Percentiles rank a stretch among this genome's conserved stretches.
Evolutionary conservation across 352 stramenopile genomes (phyloP).

Genomic region (Phytophthora gonapodyides): DNA sequence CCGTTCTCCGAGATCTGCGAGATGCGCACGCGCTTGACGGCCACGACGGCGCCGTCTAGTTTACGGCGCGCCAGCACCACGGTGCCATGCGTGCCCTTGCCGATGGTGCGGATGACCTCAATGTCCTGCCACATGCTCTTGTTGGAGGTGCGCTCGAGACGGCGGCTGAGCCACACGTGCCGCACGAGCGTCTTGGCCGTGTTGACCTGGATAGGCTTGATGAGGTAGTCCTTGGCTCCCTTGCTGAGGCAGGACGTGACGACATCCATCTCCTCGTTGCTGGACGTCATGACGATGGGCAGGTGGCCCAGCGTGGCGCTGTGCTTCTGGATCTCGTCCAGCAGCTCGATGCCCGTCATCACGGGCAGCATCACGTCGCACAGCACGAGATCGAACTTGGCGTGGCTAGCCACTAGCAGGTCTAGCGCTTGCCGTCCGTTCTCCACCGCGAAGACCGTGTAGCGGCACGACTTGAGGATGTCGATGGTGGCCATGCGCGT

Average conservation of each 20-base stretch:
- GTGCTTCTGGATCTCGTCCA: conserved; percentile 83
- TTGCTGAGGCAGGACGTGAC: conserved; percentile 89
- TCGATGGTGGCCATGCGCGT: conserved; percentile 89
- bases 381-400: conserved; percentile 86
- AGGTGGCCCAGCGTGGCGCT: conserved; percentile 73
- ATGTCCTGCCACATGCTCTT: conserved; percentile 86
- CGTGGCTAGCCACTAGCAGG: conserved; percentile 67
- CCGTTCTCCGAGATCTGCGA: conserved; percentile 84
- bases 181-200: conserved; percentile 90
- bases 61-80: conserved; percentile 81
- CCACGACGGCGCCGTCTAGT: conserved; percentile 79
- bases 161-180: conserved; percentile 85
- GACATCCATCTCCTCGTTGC: conserved; percentile 91
- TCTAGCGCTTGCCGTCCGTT: conserved; percentile 81
- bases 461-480: conserved; percentile 88
- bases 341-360: conserved; percentile 88
- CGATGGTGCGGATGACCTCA: conserved; percentile 86
- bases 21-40: conserved; percentile 83
- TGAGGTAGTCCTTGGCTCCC: conserved; percentile 90
- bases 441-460: conserved; percentile 84
- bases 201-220: conserved; percentile 91
- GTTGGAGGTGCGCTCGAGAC: conserved; percentile 63
- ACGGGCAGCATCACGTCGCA: conserved; percentile 91
- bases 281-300: conserved; percentile 90
- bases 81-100: conserved; percentile 85